Evolutionary conservation across 2,329 filamentous ascomycete species (phyloP), one percentile per base, ranked within the genome.

Genomic region (Emydomyces testavorans): DNA sequence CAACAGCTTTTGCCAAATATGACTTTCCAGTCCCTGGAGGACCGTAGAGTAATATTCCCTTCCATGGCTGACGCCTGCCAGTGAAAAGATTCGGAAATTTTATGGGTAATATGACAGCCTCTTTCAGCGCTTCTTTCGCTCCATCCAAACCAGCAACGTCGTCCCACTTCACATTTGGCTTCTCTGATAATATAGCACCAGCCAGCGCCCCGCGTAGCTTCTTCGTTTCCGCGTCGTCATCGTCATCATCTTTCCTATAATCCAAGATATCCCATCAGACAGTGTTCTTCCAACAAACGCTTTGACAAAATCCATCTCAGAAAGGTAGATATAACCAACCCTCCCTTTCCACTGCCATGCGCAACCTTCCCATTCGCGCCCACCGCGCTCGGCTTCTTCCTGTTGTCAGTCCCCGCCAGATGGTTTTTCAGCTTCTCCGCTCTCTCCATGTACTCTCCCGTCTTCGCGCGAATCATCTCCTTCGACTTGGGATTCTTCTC

Each of bases 401-500:
- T 67, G 58, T 64, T 67, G 45, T 75, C 77, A 45, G 59, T 62
- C 55, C 89, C 82, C 44, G 81, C 75, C 34, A 98, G 72, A 64
- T 96, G 92, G 48, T 82, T 80, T 70, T 98, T 98, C 55, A 98
- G 79, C 73, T 96, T 96, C 73, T 98, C 92, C 54, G 92, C 92
- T 53, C 92, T 86, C 69, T 95, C 90, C 83, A 98, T 94, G 74
- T 98, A 98, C 65, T 95, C 90, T 59, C 76, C 85, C 16, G 89
- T 88, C 73, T 96, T 96, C 58, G 85, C 80, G 58, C 92, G 83
- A 67, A 98, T 95, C 78, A 94, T 94, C 64, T 93, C 88, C 74
- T 96, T 96, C 54, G 87, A 89, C 59, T 89, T 90, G 54, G 85
- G 81, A 71, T 95, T 96, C 78, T 96, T 98, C 73, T 98, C 92